Evolutionary conservation across 139 green algal species (phyloP), one percentile per base, ranked within the genome.

Genomic region (Coccomyxa sp.): DNA sequence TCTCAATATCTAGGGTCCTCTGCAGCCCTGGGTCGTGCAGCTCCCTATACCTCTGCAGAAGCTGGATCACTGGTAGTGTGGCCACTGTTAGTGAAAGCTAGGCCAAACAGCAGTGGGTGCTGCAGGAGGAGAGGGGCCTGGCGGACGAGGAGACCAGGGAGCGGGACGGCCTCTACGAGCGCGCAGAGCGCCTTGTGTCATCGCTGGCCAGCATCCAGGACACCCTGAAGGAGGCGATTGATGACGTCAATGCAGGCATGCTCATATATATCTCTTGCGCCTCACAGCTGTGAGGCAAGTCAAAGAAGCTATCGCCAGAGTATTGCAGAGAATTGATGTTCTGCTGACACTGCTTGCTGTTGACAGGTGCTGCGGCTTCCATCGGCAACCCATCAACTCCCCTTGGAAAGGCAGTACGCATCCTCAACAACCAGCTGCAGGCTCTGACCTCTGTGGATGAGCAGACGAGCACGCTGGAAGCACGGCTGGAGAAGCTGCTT

Each of bases 371-470:
- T 37, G 5, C 29, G 34, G 68, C 31, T 72, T 72, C 68, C 39
- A 77, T 55, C 40, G 89, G 90, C 10, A 86, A 94, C 79, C 70
- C 83, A 14, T 69, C 55, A 36, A 90, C 82, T 36, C 92, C 93
- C 4, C 78, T 97, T 64, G 92, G 87, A 70, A 92, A 92, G 35
- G 82, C 94, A 8, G 91, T 97, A 77, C 88, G 87, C 79, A 92
- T 97, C 79, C 86, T 97, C 18, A 97, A 97, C 86, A 94, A 94
- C 82, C 93, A 97, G 87, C 92, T 97, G 85, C 91, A 95, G 82
- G 89, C 91, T n/a, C 82, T 95, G 10, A 77, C 83, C 4, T 75
- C 83, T 55, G 50, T 91, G 1, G 86, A 90, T 76, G 76, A 70
- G 34, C 75, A 74, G 35, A 77, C 82, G 9, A 75, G 78, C 12